Base-by-base conservation (phyloP, 352 stramenopile species). In the Pythium aristosporum region DNA sequence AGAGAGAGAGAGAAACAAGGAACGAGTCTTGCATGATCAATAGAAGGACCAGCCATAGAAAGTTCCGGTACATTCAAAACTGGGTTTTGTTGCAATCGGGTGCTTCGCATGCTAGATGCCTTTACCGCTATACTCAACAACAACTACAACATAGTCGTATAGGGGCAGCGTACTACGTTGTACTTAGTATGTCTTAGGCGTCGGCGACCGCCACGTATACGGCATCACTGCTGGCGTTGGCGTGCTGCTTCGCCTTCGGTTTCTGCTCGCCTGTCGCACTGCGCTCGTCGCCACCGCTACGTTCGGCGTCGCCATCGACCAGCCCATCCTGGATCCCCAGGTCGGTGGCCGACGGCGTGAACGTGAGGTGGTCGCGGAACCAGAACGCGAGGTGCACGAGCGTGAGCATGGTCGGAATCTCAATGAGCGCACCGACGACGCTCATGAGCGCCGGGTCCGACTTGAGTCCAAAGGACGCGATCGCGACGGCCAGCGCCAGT, bases 381-480 rank as follows among this genome's bases (percentile, higher is more conserved):
- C 59, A 66, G n/a, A 60, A 60, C 16, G 59, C 49, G 12, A 66
- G 43, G 39, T 66, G 28, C 25, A 90, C 80, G 20, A 90, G 74
- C 48, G 72, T 67, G 21, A 92, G 74, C 83, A 90, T 90, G 9
- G 85, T 79, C 20, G 80, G 79, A 61, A 90, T 87, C 76, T 92
- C 80, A 21, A 88, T 88, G n/a, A 90, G 69, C 18, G 84, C 80
- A 15, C 83, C 80, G 0, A 92, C 81, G 21, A 87, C 79, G 20
- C 79, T 89, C 69, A 87, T 88, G 9, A 92, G 67, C 23, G 84
- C 79, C 11, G 72, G 76, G 42, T 89, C 83, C n/a, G 85, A 94
- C 42, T 85, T 73, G 20, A 89, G 67, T 0, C 85, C 85, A 32
- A 91, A 94, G 18, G 84, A 76, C 13, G 77, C 72, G 10, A 93